phyloP scores from a whole-genome alignment of 2,329 filamentous ascomycete genomes.

The Colletotrichum sp. region DNA sequence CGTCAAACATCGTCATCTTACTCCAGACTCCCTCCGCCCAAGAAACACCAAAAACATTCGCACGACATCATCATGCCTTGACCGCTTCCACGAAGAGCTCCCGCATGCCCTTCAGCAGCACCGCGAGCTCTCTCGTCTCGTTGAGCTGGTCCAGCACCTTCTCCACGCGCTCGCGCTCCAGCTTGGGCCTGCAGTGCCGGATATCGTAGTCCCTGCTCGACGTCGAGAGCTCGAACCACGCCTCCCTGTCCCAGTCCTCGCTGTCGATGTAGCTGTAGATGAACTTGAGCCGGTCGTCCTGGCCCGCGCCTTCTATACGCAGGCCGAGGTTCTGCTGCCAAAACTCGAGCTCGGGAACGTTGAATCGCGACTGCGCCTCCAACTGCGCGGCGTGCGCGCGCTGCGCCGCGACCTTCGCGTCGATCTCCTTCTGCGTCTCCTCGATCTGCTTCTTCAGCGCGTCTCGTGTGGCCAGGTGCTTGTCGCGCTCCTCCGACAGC shows the following conservation, averaged over 20 bases:
- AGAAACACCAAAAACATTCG: background rate
- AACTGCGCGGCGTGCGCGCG: slow-evolving; percentile 74
- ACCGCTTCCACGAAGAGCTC: slow-evolving; percentile 75
- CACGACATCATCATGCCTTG: slow-evolving; percentile 47
- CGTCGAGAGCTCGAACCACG: slow-evolving; percentile 91
- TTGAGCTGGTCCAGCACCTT: slow-evolving; percentile 80
- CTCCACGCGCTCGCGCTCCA: slow-evolving; percentile 80
- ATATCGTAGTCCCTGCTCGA: slow-evolving; percentile 85
- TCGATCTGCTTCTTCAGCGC: slow-evolving; percentile 65
- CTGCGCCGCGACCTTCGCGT: slow-evolving; percentile 73
- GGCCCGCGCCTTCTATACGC: slow-evolving; percentile 86
- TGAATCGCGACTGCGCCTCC: slow-evolving; percentile 84
- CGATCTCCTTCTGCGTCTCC: slow-evolving; percentile 73
- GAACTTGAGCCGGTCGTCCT: slow-evolving; percentile 86
- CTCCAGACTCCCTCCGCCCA: background rate
- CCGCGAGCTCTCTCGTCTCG: slow-evolving; percentile 75
- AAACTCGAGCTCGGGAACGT: slow-evolving; percentile 92
- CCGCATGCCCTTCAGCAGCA: slow-evolving; percentile 82
- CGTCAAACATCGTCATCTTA: slow-evolving; percentile 4
- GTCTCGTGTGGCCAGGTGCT: slow-evolving; percentile 62
- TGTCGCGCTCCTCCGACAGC: slow-evolving; percentile 65
- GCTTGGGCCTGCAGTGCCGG: slow-evolving; percentile 78
- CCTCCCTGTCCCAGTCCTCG: slow-evolving; percentile 85
- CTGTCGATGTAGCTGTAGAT: slow-evolving; percentile 88
- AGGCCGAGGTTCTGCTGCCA: slow-evolving; percentile 93